phyloP scores from a whole-genome alignment of 805 yeast genomes.

The Zygoascus ofunaensis region DNA sequence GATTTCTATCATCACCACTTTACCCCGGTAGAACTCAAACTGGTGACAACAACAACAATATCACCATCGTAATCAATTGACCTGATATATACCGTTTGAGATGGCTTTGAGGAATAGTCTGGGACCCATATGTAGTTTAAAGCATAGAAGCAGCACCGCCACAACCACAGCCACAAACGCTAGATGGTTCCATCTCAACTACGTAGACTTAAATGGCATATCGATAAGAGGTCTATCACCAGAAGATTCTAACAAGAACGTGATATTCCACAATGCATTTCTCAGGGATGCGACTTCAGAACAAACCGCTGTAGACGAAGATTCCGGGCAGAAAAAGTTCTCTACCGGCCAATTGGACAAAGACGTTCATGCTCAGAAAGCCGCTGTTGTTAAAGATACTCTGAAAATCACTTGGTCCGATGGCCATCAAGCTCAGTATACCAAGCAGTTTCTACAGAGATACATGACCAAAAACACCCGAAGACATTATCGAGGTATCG shows the following conservation, averaged over 20 bases:
- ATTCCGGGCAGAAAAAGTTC: slow-evolving; percentile 53
- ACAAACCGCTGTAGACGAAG: slow-evolving; percentile 41
- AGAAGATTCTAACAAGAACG: slow-evolving; percentile 2
- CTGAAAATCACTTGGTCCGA: slow-evolving; percentile 43
- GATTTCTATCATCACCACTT: no score
- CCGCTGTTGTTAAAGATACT: slow-evolving; percentile 20
- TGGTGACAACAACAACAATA: no score
- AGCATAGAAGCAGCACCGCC: no score
- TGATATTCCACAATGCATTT: slow-evolving; percentile 30
- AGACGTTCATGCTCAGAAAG: slow-evolving; percentile 29
- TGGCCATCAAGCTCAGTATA: slow-evolving; percentile 36
- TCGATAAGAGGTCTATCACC: slow-evolving; percentile 11
- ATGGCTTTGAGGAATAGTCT: no score
- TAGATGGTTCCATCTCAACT: slow-evolving; percentile 10
- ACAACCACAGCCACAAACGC: no score
- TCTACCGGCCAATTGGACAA: slow-evolving; percentile 40
- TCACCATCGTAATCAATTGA: no score
- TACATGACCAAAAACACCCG: slow-evolving; percentile 33
- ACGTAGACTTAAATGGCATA: slow-evolving; percentile 9
- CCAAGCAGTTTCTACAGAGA: slow-evolving; percentile 39
- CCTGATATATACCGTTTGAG: no score
- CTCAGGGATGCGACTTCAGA: slow-evolving; percentile 56
- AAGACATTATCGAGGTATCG: slow-evolving; percentile 28
- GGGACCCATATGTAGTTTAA: no score
- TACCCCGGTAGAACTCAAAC: no score